Evolutionary conservation across 2,329 filamentous ascomycete genomes (phyloP), one percentile per base, ranked within the genome.

Genomic region (Aspergillus sp.): DNA sequence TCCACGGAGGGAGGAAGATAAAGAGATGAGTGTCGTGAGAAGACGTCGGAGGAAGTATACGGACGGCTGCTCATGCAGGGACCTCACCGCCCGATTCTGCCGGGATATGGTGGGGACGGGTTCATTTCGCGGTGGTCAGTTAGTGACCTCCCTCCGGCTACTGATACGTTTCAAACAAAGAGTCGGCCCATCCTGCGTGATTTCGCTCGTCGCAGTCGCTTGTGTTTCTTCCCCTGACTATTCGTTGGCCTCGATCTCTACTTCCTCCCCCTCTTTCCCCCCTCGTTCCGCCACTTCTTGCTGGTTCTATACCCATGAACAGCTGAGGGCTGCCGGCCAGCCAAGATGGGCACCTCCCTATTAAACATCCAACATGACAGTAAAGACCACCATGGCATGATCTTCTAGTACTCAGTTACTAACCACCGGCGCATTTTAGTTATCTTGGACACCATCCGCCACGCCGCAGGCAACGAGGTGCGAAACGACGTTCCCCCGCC

Each of bases 321-420:
- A 59, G 56, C 56, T 58, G 61, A 64, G 62, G 61, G 63, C 65
- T 66, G 64, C 65, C 62, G 60, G 61, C 63, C 62, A 70, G 71
- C 74, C 79, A 86, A 73, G 65, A 96, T 96, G 91, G 88, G 85
- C 65, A 79, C 88, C 73, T 96, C 91, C 60, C 84, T 92, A 65
- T 88, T 96, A 68, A 86, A 91, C 69, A 86, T 91, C 67, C 91
- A 96, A 80, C 87, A 87, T 64, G 86, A 89, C 60, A 80, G 88
- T 90, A 74, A 72, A 82, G 65, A 49, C 3, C 7, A 9, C 3
- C 25, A 29, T 11, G 9, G 25, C 25, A 29, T 29, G 25, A 3
- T 29, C 7, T 7, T 10, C 25, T 29, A 7, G 25, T 9, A 7
- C 4, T 10, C 25, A 29, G 25, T 29, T 45, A 13, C 43, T 45